phyloP scores from a whole-genome alignment of 75 land plant genomes.

The Pinus taeda region DNA sequence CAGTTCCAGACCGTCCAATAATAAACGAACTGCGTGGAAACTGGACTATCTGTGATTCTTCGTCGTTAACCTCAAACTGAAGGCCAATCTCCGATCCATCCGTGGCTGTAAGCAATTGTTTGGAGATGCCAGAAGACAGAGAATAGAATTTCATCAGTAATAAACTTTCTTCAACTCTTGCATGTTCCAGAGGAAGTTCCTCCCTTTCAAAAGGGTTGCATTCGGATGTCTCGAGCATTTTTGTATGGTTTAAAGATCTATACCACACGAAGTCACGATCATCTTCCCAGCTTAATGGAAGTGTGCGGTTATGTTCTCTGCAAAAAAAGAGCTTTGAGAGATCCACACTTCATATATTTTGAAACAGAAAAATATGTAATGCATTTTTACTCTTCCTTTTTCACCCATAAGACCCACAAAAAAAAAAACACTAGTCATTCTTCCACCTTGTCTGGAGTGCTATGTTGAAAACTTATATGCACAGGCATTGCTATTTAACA shows the following conservation, averaged over 20 bases:
- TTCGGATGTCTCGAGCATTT: neutral
- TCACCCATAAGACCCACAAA: neutral
- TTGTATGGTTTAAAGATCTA: conserved; percentile 12
- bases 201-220: conserved; percentile 10
- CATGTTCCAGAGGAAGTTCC: conserved; percentile 34
- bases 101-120: conserved; percentile 48
- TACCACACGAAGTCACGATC: conserved; percentile 21
- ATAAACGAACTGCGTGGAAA: conserved; percentile 49
- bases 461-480: neutral
- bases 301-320: conserved; percentile 20
- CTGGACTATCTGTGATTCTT: conserved; percentile 45
- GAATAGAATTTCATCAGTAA: conserved; percentile 74
- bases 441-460: neutral
- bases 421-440: neutral
- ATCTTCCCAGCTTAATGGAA: conserved; percentile 23
- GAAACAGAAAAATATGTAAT: neutral
- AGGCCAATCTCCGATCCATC: conserved; percentile 49
- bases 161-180: conserved; percentile 61
- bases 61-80: conserved; percentile 64
- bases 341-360: too few relatives aligned
- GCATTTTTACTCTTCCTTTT: neutral
- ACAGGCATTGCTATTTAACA: too few relatives aligned
- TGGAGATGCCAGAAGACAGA: conserved; percentile 47
- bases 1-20: conserved; percentile 76
- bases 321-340: conserved; percentile 1